Base-by-base conservation (phyloP, 257 asterid genomes). In the Voacanga thouarsii region DNA sequence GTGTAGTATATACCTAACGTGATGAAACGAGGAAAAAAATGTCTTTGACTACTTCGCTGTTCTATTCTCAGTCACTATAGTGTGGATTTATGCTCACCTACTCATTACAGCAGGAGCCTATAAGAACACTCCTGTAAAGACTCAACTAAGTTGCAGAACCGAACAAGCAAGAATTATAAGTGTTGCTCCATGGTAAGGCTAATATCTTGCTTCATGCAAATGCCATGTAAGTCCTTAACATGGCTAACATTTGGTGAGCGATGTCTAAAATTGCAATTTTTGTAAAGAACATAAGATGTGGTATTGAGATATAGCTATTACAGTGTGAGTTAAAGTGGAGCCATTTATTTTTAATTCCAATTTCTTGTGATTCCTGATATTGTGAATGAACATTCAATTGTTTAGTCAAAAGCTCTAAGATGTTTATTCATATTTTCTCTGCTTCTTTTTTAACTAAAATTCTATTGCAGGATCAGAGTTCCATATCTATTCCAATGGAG, bases 401-500 rank as follows among this genome's bases (percentile, higher is more conserved):
- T 75, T 4, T 12, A 18, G 33, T 28, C 23, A 28, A 44, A 15
- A n/a, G 2, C 28, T 26, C 0, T 33, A 1, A 55, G 77, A 15
- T 7, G 3, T 19, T 21, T 11, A 14, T 53, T 0, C 55, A 33
- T 49, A 7, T 76, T 18, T 21, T 64, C 19, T 65, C 18, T 33
- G 23, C 2, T 5, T 66, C 37, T 4, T 33, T 21, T 12, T 7
- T 67, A 72, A 6, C 5, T 44, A 16, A 8, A 68, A 56, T 43
- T 49, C 47, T 59, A 68, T 67, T 81, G 60, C 92, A 92, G 99
- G 99, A 94, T 94, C 73, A 89, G 96, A 82, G 90, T 93, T 47
- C 98, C 98, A 0, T 95, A 90, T 77, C 99, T 97, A 7, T 95
- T 95, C 79, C 99, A 95, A 79, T 93, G 98, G 97, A 98, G 99